These are phyloP conservation scores for Lindgomyces ingoldianus DNA, from an alignment of 495 filamentous ascomycete species.

Conservation along the genomic window DNA sequence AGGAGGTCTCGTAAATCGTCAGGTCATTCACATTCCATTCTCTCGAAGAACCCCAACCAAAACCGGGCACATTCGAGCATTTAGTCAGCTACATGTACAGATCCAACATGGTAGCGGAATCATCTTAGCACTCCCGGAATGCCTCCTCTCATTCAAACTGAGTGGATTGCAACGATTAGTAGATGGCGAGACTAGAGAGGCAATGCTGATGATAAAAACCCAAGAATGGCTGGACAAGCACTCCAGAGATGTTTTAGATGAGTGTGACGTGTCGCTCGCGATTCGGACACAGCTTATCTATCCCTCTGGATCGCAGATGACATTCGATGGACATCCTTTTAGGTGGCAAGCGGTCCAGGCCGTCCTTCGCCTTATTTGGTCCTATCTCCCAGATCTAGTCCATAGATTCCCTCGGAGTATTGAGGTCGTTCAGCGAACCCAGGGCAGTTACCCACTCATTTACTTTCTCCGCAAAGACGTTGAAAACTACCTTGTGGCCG, in stretches of 20 bases:
- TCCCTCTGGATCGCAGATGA: constrained; percentile 51
- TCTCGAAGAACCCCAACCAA: constrained; percentile 50
- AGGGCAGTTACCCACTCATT: constrained; percentile 47
- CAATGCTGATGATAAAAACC: constrained; percentile 47
- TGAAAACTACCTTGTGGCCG: constrained; percentile 43
- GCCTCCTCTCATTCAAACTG: constrained; percentile 56
- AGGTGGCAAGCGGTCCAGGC: constrained; percentile 51
- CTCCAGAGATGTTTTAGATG: constrained; percentile 59
- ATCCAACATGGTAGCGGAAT: constrained; percentile 43
- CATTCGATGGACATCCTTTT: constrained; percentile 54
- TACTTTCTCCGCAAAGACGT: constrained; percentile 48
- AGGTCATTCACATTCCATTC: constrained; percentile 54
- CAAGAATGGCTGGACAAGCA: constrained; percentile 52
- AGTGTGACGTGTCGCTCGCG: constrained; percentile 57
- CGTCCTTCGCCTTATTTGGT: constrained; percentile 47
- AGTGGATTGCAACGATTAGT: constrained; percentile 52
- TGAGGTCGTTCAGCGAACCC: constrained; percentile 44
- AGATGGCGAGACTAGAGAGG: constrained; percentile 46
- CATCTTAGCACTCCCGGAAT: constrained; percentile 54
- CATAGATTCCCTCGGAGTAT: constrained; percentile 48
- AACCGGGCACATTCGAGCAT: constrained; percentile 41
- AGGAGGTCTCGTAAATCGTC: constrained; percentile 52
- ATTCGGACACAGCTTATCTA: constrained; percentile 50
- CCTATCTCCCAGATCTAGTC: constrained; percentile 42
- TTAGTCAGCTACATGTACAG: constrained; percentile 39